A percentile compares a stretch with the other conserved stretches of the same genome.
phyloP scores from a whole-genome alignment of 768 basidiomycete genomes.

The Podaxis sp. region DNA sequence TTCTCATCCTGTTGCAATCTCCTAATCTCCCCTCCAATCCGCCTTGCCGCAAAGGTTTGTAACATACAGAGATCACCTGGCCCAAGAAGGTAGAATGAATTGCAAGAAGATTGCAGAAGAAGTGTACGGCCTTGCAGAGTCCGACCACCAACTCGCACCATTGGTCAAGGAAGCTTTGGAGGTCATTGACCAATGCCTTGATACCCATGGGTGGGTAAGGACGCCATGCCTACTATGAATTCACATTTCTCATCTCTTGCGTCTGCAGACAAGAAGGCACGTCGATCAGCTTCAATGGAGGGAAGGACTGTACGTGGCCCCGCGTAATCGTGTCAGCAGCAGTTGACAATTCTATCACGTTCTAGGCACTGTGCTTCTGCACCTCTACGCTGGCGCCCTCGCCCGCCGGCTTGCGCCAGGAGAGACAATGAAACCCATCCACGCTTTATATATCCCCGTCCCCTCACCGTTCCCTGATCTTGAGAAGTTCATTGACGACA shows the following conservation, averaged over 20 bases:
- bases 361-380: conserved; percentile 91
- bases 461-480: conserved; percentile 84
- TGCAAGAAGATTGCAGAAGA: conserved; percentile 49
- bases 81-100: conserved; percentile 37
- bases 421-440: conserved; percentile 45
- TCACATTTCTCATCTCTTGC: conserved; percentile 19
- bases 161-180: conserved; percentile 76
- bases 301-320: conserved; percentile 87
- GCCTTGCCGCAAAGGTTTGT: conserved; percentile 1
- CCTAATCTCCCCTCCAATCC: not conserved
- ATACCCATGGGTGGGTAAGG: conserved; percentile 75
- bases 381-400: conserved; percentile 79
- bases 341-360: not conserved
- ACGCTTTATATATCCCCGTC: conserved; percentile 85
- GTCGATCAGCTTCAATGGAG: conserved; percentile 96
- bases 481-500: conserved; percentile 78
- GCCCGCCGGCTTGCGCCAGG: conserved; percentile 40
- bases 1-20: not conserved
- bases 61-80: not conserved
- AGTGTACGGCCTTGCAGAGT: conserved; percentile 63
- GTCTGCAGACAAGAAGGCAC: conserved; percentile 59
- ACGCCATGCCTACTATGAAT: conserved; percentile 16
- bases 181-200: conserved; percentile 78
- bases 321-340: not conserved
- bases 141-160: conserved; percentile 44